Evolutionary conservation across 208 protist species (phyloP).

Genomic region (Balamuthia mandrillaris): DNA sequence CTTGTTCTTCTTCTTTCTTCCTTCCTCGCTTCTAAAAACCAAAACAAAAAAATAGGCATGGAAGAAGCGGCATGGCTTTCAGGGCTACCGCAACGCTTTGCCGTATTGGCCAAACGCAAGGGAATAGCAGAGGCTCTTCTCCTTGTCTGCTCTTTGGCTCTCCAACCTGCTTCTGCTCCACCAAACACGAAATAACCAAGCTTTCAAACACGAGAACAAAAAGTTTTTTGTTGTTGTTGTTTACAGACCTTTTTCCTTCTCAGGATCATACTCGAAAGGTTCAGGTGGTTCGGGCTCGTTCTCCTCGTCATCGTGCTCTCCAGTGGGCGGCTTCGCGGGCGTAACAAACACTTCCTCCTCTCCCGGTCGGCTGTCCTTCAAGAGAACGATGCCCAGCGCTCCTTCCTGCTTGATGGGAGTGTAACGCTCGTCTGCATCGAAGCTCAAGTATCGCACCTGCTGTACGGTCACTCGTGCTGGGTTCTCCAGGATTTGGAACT

Average conservation of each 20-base stretch:
- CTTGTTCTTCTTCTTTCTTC: too few species aligned
- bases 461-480: conserved; percentile 72
- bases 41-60: too few species aligned
- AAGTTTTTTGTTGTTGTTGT: neutral
- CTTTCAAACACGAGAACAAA: too few species aligned
- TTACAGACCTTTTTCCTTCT: conserved; percentile 24
- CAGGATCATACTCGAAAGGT: conserved; percentile 38
- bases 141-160: too few species aligned
- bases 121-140: too few species aligned
- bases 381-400: conserved; percentile 60
- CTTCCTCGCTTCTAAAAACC: too few species aligned
- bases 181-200: too few species aligned
- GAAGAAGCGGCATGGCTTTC: too few species aligned
- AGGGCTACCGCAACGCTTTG: too few species aligned
- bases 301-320: neutral
- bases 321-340: conserved; percentile 24
- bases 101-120: too few species aligned
- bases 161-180: too few species aligned
- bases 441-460: conserved; percentile 63
- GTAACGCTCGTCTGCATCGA: conserved; percentile 61
- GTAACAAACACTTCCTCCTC: neutral
- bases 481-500: conserved; percentile 69
- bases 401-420: conserved; percentile 54
- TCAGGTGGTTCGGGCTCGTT: conserved; percentile 29
- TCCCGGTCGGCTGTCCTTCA: conserved; percentile 52